These are phyloP conservation scores for Sporothrix globosa DNA, from an alignment of 2,329 filamentous ascomycete species.

Conservation along the genomic window DNA sequence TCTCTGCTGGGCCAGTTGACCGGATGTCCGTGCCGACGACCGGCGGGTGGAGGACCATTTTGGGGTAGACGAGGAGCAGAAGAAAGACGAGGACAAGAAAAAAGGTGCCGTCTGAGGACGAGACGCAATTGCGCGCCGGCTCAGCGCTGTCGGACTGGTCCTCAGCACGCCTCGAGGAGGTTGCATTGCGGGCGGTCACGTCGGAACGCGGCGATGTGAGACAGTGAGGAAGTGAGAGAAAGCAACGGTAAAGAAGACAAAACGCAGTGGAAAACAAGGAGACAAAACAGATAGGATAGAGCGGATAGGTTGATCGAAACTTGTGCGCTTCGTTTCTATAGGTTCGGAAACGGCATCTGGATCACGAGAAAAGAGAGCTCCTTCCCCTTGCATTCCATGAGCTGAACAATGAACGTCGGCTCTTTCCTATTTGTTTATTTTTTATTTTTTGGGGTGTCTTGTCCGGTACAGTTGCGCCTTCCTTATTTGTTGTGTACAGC, in stretches of 20 bases:
- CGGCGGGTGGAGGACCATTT: neutral
- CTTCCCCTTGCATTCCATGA: neutral
- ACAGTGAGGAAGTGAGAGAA: neutral
- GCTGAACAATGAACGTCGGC: too few species aligned
- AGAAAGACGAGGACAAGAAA: neutral
- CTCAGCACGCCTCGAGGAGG: conserved; percentile 7
- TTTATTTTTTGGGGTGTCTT: neutral
- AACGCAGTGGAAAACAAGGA: neutral
- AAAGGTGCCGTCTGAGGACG: neutral
- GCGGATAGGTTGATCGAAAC: neutral
- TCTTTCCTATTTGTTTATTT: too few species aligned
- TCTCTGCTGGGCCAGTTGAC: conserved; percentile 1
- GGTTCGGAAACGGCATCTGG: neutral
- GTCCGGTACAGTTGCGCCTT: neutral
- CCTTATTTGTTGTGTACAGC: neutral
- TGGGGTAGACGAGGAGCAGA: conserved; percentile 1
- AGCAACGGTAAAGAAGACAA: neutral
- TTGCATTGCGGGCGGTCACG: neutral
- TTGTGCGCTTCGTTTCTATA: neutral
- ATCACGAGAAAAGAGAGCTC: neutral
- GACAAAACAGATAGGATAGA: neutral
- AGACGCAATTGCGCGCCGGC: neutral
- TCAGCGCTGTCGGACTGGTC: conserved; percentile 9
- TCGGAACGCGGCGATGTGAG: conserved; percentile 7
- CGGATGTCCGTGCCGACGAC: neutral